phyloP scores from a whole-genome alignment of 495 filamentous ascomycete genomes.

The Amniculicola lignicola region DNA sequence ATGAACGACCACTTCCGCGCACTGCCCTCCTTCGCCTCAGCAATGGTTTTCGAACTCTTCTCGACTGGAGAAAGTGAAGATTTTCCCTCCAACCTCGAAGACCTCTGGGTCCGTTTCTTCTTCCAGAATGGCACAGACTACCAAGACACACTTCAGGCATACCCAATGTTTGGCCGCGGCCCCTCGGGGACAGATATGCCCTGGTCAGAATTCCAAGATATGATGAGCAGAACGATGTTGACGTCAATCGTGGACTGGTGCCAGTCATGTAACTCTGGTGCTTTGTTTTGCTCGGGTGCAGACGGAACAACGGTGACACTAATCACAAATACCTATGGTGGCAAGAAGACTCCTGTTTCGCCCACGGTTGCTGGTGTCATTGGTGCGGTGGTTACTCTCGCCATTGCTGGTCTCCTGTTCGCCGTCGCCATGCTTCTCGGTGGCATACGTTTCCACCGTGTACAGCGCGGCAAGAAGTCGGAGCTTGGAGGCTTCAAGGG shows the following conservation, averaged over 20 bases:
- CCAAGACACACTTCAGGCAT: conserved; percentile 49
- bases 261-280: conserved; percentile 54
- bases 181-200: conserved; percentile 53
- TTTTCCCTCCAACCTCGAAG: conserved; percentile 50
- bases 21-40: conserved; percentile 64
- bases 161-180: conserved; percentile 58
- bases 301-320: conserved; percentile 6
- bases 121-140: conserved; percentile 65
- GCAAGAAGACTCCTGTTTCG: conserved; percentile 11
- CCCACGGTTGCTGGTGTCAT: conserved; percentile 40
- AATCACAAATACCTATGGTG: neutral
- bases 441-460: conserved; percentile 40
- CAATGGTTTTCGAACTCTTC: conserved; percentile 74
- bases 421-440: conserved; percentile 40
- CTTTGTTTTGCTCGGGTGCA: conserved; percentile 56
- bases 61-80: conserved; percentile 39
- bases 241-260: conserved; percentile 65
- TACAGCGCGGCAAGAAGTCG: conserved; percentile 5
- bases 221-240: conserved; percentile 60
- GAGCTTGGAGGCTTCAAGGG: conserved; percentile 41
- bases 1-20: conserved; percentile 62
- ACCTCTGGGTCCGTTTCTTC: conserved; percentile 73
- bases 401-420: conserved; percentile 31
- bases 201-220: conserved; percentile 60
- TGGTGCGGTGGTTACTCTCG: conserved; percentile 40